Conservation (phyloP, 2,329 filamentous ascomycete species). For the Calcarisporium arbuscula region DNA sequence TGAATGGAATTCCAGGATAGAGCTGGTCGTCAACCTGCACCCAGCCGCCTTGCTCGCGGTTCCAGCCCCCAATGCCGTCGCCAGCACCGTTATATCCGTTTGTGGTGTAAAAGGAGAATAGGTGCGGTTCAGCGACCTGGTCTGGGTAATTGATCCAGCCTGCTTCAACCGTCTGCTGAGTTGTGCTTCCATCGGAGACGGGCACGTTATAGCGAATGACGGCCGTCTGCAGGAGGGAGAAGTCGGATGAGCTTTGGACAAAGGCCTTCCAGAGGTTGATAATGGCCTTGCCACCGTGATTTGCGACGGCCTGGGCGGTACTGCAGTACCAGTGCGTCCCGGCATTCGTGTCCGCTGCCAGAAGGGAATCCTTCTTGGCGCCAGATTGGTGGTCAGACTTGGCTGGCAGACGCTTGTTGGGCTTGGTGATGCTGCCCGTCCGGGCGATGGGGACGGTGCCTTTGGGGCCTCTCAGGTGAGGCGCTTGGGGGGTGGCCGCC, state of each 20-base stretch:
- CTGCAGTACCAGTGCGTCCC: conserved; percentile 15
- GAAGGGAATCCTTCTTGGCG: neutral
- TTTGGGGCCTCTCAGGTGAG: conserved; percentile 5
- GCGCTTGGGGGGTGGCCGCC: conserved; percentile 1
- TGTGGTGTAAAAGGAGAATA: conserved; percentile 15
- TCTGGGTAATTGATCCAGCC: conserved; percentile 15
- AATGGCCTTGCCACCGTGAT: conserved; percentile 11
- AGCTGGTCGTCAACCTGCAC: conserved; percentile 12
- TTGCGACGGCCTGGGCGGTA: conserved; percentile 6
- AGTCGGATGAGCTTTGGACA: conserved; percentile 9
- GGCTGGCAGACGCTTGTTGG: conserved; percentile 10
- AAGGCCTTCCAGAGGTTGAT: conserved; percentile 13
- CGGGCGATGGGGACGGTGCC: conserved; percentile 15
- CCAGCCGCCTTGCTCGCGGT: conserved; percentile 14
- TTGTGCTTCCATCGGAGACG: conserved; percentile 5
- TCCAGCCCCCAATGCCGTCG: conserved; percentile 13
- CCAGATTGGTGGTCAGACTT: neutral
- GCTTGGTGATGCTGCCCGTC: conserved; percentile 3
- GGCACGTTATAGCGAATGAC: conserved; percentile 9
- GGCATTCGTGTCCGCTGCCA: conserved; percentile 5
- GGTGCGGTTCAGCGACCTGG: conserved; percentile 8
- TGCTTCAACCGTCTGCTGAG: conserved; percentile 13
- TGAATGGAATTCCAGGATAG: conserved; percentile 13
- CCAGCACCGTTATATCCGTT: conserved; percentile 10
- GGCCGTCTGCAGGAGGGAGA: conserved; percentile 15